Evolutionary conservation across 1,139 yeast genomes (phyloP), one percentile per base, ranked within the genome.

Genomic region (Geotrichum candidum): DNA sequence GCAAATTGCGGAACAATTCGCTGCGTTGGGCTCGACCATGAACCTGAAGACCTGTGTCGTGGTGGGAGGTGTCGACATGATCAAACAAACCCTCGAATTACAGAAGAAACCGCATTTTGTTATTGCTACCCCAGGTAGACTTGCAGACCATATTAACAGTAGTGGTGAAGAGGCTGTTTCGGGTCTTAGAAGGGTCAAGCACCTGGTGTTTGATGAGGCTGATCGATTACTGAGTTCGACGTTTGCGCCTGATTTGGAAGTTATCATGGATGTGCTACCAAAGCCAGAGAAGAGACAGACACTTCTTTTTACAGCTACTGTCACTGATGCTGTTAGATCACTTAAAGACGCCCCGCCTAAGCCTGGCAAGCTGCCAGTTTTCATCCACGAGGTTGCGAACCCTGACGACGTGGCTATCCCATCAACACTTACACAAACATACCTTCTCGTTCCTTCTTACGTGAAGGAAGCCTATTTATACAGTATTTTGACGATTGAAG

Each of bases 81-180:
- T 91, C 15, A 81, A 87, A 56, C 99, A 94, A 75, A 88, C 97
- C 0, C 76, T 91, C 52, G 87, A 85, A 67, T 78, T 94, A 52
- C 95, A 90, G 71, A 83, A 81, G 62, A 85, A 86, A 68, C 99
- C 99, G 0, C 99, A 95, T 76, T 88, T 94, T 69, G 91, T 94
- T 45, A 87, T 94, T 66, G 99, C 99, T 1, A 94, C 99, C 0
- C 99, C 99, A 0, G 99, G 99, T 9, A 80, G 99, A 72, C 78
- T 94, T 65, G 99, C 99, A 0, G 97, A 90, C 72, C 98, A 94
- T 74, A 86, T 94, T 38, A 76, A 88, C 65, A 84, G 87, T 70
- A 88, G 95, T 72, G 97, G 97, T 18, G 96, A 89, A 62, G 98
- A 94, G 65, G 88, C 96, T 2, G 79, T 89, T 0, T 79, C 84